phyloP scores from a whole-genome alignment of 2,329 filamentous ascomycete species.

The Endocalyx cinctus region DNA sequence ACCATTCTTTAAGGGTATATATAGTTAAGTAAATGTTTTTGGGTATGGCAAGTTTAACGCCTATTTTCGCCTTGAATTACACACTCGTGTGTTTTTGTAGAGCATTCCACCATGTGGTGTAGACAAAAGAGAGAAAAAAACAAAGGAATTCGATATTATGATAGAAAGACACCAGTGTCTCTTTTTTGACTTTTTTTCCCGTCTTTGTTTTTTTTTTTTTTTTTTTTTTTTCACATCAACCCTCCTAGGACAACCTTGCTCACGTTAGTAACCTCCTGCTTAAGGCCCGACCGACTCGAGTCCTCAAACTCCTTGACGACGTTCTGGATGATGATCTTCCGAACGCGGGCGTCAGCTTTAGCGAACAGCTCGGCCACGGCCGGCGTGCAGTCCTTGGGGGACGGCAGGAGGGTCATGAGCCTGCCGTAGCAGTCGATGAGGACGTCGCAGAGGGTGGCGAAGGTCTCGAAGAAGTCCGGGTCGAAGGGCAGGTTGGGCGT shows the following conservation, averaged over 20 bases:
- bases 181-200: too few relatives aligned
- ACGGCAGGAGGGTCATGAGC: slow-evolving; percentile 70
- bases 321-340: slow-evolving; percentile 84
- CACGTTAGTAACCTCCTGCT: slow-evolving; percentile 77
- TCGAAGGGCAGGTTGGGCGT: slow-evolving; percentile 94
- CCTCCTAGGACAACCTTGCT: slow-evolving; percentile 87
- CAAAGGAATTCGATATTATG: too few relatives aligned
- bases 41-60: too few relatives aligned
- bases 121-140: too few relatives aligned
- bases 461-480: slow-evolving; percentile 95
- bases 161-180: too few relatives aligned
- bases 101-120: too few relatives aligned
- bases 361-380: slow-evolving; percentile 77
- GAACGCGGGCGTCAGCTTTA: slow-evolving; percentile 80
- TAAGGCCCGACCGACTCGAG: slow-evolving; percentile 68
- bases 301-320: slow-evolving; percentile 94
- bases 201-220: too few relatives aligned
- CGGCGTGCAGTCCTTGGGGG: slow-evolving; percentile 66
- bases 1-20: too few relatives aligned
- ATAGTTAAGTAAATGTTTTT: too few relatives aligned
- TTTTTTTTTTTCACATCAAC: slow-evolving; percentile 67
- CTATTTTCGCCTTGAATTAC: too few relatives aligned
- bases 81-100: too few relatives aligned
- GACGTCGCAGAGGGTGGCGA: slow-evolving; percentile 91
- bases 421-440: slow-evolving; percentile 87